Base-by-base conservation (phyloP, 139 green algal genomes). In the Chlamydomonas sphaeroides region DNA sequence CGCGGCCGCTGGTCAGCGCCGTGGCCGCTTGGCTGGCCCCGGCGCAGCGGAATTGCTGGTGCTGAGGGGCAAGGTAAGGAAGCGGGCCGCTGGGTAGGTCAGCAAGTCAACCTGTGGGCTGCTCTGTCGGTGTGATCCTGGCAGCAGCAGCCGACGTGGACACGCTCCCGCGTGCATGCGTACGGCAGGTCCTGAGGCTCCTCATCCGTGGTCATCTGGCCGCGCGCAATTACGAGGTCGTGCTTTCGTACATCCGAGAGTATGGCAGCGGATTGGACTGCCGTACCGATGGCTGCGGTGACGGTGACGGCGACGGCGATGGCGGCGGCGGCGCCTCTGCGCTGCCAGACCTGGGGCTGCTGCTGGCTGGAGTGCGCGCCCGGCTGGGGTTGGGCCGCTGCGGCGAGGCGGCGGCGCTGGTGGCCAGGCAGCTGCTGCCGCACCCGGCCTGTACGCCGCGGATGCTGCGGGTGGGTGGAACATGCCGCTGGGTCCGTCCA, bases 351-450 rank as follows among this genome's bases (percentile, higher is more conserved):
- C 62, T 82, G 42, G 61, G 72, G 14, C 41, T 82, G 62, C 32
- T 71, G 42, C 61, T 82, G 26, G 48, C 72, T 15, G 36, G 75
- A 21, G 3, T 82, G 75, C 61, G 33, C 25, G 75, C 75, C 3
- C n/a, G 62, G 39, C 3, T 82, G 75, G 75, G 75, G 7, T n/a
- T 72, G 32, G 75, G 75, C 5, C 42, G 63, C 30, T 23, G 6
- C 32, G 62, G 39, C 38, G 75, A 82, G 41, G 75, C 75, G n/a
- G 75, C 75, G 62, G 62, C 61, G 61, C 35, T 82, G 75, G 11
- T 82, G 61, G 75, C 42, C 20, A 32, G 32, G 20, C 39, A 72
- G 1, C 32, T 82, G 2, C 32, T 65, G 75, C 75, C 75, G 42
- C 75, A 82, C 32, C 23, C 61, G n/a, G 32, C 14, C 11, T 82